Evolutionary conservation across 768 basidiomycete genomes (phyloP).

Genomic region (Suillus fuscotomentosus): DNA sequence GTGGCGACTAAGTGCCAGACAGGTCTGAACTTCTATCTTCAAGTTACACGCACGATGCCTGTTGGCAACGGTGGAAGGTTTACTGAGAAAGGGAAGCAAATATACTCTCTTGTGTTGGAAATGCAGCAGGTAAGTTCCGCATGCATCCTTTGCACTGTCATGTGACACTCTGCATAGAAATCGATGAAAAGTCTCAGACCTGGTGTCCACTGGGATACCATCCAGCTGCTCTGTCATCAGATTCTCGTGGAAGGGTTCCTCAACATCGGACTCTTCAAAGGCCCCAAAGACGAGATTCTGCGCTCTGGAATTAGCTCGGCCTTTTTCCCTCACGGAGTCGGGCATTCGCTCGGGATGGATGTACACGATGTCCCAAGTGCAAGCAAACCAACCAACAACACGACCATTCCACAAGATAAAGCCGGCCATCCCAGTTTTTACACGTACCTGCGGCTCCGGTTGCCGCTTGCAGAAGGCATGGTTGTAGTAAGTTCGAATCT

Average conservation of each 20-base stretch:
- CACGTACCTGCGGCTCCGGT: conserved; percentile 73
- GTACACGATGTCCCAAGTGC: conserved; percentile 89
- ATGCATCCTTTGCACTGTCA: neutral
- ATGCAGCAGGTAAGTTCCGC: conserved; percentile 73
- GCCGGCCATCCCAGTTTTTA: conserved; percentile 67
- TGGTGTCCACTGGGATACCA: conserved; percentile 86
- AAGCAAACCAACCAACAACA: conserved; percentile 66
- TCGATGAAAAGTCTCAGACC: conserved; percentile 71
- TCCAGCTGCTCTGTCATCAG: conserved; percentile 83
- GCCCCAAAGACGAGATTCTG: conserved; percentile 67
- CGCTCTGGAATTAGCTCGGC: conserved; percentile 74
- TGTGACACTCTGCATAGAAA: conserved; percentile 38
- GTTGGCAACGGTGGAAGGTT: conserved; percentile 95
- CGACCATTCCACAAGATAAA: conserved; percentile 40
- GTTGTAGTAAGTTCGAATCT: conserved; percentile 65
- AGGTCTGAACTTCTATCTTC: conserved; percentile 41
- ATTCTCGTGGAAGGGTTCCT: conserved; percentile 83
- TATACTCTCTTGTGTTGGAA: conserved; percentile 83
- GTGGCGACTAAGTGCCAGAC: neutral
- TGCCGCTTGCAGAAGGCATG: conserved; percentile 76
- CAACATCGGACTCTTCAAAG: conserved; percentile 82
- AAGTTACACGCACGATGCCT: conserved; percentile 79
- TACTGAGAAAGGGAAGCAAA: conserved; percentile 72
- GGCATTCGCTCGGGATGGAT: conserved; percentile 90
- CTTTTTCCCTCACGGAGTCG: conserved; percentile 94